These are phyloP conservation scores for Solanum aculeatissimum DNA, from an alignment of 305 asterid genomes.

Conservation along the genomic window DNA sequence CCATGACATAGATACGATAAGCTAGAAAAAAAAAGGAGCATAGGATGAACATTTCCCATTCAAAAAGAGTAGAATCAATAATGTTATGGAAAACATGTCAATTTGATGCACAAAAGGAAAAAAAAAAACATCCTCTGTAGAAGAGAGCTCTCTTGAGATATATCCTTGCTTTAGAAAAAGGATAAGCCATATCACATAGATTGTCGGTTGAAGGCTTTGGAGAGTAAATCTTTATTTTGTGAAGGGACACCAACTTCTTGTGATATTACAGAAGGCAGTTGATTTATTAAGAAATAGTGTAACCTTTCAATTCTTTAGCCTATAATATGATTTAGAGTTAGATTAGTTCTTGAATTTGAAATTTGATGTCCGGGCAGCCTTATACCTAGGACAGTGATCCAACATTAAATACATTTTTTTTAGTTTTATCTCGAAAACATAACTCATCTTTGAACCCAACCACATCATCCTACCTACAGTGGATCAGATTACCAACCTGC, in stretches of 20 bases:
- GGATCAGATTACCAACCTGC: neutral
- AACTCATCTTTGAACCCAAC: neutral
- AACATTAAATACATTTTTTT: neutral
- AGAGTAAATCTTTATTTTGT: neutral
- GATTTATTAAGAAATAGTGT: neutral
- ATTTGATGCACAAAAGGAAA: neutral
- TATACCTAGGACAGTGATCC: neutral
- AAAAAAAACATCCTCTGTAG: neutral
- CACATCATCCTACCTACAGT: neutral
- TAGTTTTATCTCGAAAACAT: neutral
- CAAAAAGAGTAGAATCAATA: neutral
- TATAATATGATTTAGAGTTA: neutral
- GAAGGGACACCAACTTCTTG: neutral
- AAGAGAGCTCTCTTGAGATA: neutral
- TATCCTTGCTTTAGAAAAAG: neutral
- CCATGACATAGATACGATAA: neutral
- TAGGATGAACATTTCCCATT: neutral
- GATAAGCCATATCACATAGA: neutral
- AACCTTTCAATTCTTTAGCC: neutral
- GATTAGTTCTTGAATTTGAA: neutral
- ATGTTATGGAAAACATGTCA: neutral
- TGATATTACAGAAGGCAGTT: neutral
- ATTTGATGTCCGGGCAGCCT: neutral
- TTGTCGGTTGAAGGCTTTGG: neutral
- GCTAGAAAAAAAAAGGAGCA: neutral